These are phyloP conservation scores for Trichoderma harzianum DNA, from an alignment of 2,329 filamentous ascomycete species.

Conservation along the genomic window DNA sequence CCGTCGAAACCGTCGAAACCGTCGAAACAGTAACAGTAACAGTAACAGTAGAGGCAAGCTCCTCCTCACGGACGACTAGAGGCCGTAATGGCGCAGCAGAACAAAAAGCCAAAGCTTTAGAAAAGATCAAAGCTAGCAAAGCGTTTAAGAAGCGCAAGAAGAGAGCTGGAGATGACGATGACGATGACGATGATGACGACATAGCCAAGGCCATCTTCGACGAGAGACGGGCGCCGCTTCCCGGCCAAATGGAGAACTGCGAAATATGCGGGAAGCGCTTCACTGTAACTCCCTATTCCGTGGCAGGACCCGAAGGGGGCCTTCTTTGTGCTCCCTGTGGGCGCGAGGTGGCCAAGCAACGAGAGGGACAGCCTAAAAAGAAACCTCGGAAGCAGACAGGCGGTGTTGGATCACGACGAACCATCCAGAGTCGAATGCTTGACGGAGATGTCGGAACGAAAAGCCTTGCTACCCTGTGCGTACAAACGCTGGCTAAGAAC, in stretches of 20 bases:
- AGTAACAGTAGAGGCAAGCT: constrained; percentile 24
- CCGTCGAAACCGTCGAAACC: neutral
- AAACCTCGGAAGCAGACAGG: constrained; percentile 47
- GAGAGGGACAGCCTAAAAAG: constrained; percentile 40
- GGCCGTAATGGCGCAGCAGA: constrained; percentile 34
- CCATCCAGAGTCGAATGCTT: constrained; percentile 77
- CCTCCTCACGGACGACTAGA: constrained; percentile 28
- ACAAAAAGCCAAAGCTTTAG: constrained; percentile 38
- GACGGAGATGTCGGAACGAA: constrained; percentile 73
- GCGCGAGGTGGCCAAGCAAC: constrained; percentile 66
- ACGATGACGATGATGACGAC: constrained; percentile 43
- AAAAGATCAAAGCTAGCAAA: constrained; percentile 62
- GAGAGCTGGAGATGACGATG: constrained; percentile 31
- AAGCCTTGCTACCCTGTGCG: constrained; percentile 61
- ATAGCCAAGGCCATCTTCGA: constrained; percentile 48
- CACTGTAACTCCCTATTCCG: constrained; percentile 86
- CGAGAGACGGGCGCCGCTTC: constrained; percentile 52
- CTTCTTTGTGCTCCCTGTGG: constrained; percentile 82
- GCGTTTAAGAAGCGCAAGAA: constrained; percentile 55
- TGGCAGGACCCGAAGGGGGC: constrained; percentile 76
- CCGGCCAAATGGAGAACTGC: constrained; percentile 86
- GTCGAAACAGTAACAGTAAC: constrained; percentile 6
- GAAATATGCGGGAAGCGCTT: constrained; percentile 83
- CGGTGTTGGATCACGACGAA: constrained; percentile 63
- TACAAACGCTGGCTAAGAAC: constrained; percentile 61